A percentile compares a stretch with the other conserved stretches of the same genome.
Conservation (phyloP, 2,329 filamentous ascomycete species). For the Botrytis galanthina region DNA sequence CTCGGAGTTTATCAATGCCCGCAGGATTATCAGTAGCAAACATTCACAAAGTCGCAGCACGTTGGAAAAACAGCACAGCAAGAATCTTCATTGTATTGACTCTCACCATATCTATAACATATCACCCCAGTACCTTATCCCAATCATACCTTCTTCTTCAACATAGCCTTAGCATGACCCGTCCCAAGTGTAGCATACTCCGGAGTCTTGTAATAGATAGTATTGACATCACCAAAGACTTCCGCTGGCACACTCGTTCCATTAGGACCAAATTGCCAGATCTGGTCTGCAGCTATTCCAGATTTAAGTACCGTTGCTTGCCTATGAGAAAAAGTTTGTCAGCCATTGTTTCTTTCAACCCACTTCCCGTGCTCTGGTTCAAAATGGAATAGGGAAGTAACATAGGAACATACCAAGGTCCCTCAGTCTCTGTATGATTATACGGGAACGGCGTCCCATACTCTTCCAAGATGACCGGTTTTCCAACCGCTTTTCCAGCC, state of each 20-base stretch:
- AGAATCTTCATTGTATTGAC: background rate
- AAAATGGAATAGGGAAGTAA: background rate
- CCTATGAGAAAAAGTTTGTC: constrained; percentile 15
- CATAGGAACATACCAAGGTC: constrained; percentile 22
- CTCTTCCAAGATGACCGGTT: constrained; percentile 43
- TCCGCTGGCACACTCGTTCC: constrained; percentile 25
- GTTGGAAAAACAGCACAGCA: background rate
- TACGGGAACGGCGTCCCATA: constrained; percentile 37
- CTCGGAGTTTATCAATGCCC: background rate
- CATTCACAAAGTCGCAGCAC: background rate
- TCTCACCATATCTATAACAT: background rate
- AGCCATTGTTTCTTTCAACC: background rate
- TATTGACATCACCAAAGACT: constrained; percentile 30
- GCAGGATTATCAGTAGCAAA: background rate
- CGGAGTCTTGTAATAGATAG: constrained; percentile 29
- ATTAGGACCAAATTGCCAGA: constrained; percentile 34
- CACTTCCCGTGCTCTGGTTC: no score
- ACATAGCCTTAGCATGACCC: constrained; percentile 30
- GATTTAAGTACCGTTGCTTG: constrained; percentile 29
- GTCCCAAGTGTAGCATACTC: constrained; percentile 30
- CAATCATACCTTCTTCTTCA: constrained; percentile 27
- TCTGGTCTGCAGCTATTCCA: constrained; percentile 32
- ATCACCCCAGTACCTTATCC: background rate
- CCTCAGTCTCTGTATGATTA: constrained; percentile 30
- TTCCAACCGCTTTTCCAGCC: constrained; percentile 40